Evolutionary conservation across 208 protist genomes (phyloP), one percentile per base, ranked within the genome.

Genomic region (Wallacemonas sp.): DNA sequence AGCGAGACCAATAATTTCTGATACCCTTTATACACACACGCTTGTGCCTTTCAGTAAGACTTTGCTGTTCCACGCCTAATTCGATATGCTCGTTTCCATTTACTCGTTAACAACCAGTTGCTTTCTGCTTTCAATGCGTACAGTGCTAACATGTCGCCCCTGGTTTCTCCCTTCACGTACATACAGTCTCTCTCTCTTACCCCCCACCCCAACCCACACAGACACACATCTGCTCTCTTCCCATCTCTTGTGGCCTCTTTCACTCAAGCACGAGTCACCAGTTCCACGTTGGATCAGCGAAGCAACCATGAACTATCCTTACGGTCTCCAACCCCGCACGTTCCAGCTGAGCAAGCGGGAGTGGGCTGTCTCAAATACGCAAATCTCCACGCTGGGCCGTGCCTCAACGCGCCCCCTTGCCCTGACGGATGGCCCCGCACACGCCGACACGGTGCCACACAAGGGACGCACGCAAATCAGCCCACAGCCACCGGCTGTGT

Each of bases 1-100:
- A 8, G 49, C 14, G 85, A 88, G 44, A 71, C 61, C 29, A 92
- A 92, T 46, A 92, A 92, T 48, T 73, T 73, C 23, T 60, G 33
- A 69, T 43, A 14, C 41, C 9, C 24, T 26, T 6, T 17, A 55
- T 49, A 55, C n/a, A n/a, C n/a, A n/a, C n/a, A n/a, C n/a, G n/a
- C n/a, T n/a, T n/a, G n/a, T n/a, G n/a, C n/a, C n/a, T n/a, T n/a
- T n/a, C n/a, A n/a, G n/a, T n/a, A n/a, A n/a, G n/a, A n/a, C n/a
- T n/a, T n/a, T n/a, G n/a, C n/a, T n/a, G n/a, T n/a, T n/a, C n/a
- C n/a, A n/a, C n/a, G n/a, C n/a, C n/a, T n/a, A n/a, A n/a, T n/a
- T n/a, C n/a, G n/a, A n/a, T n/a, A n/a, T n/a, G n/a, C n/a, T n/a
- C n/a, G n/a, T n/a, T n/a, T n/a, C n/a, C n/a, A n/a, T n/a, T n/a